Conservation (phyloP, 371 early-diverging fungal genomes). For the Mortierella sp. region DNA sequence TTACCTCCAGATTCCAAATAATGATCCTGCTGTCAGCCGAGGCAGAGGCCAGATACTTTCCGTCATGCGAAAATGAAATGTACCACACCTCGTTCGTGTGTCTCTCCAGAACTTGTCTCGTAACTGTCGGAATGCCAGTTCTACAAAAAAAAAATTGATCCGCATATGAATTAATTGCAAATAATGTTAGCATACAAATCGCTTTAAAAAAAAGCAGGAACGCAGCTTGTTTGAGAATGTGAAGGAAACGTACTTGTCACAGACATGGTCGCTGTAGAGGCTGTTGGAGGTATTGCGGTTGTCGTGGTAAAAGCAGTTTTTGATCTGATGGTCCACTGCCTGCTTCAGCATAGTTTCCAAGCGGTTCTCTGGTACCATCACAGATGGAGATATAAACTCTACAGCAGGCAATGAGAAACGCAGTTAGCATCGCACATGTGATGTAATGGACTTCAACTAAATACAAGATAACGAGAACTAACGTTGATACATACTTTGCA, state of each 20-base stretch:
- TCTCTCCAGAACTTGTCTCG: slow-evolving; percentile 76
- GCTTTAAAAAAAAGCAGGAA: too few species aligned
- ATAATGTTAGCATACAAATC: slow-evolving; percentile 23
- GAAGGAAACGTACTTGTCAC: slow-evolving; percentile 59
- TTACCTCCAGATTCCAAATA: slow-evolving; percentile 88
- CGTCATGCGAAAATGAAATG: slow-evolving; percentile 90
- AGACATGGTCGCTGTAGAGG: slow-evolving; percentile 83
- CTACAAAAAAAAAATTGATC: slow-evolving; percentile 45
- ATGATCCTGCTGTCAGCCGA: slow-evolving; percentile 90
- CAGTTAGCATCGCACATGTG: background rate
- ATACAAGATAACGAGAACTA: background rate
- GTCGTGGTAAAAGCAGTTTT: slow-evolving; percentile 90
- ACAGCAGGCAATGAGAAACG: background rate
- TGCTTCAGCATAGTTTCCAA: slow-evolving; percentile 87
- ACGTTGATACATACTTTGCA: slow-evolving; percentile 70
- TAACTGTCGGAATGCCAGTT: slow-evolving; percentile 66
- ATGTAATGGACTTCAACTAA: background rate
- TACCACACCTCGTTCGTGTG: slow-evolving; percentile 98
- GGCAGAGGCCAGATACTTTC: slow-evolving; percentile 89
- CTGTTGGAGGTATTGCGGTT: slow-evolving; percentile 67
- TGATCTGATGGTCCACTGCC: slow-evolving; percentile 82
- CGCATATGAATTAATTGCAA: background rate
- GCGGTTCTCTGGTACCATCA: slow-evolving; percentile 91
- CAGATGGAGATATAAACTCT: slow-evolving; percentile 83
- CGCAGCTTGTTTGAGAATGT: background rate